Conservation (phyloP, 345 rosid species). For the Mercurialis annua region DNA sequence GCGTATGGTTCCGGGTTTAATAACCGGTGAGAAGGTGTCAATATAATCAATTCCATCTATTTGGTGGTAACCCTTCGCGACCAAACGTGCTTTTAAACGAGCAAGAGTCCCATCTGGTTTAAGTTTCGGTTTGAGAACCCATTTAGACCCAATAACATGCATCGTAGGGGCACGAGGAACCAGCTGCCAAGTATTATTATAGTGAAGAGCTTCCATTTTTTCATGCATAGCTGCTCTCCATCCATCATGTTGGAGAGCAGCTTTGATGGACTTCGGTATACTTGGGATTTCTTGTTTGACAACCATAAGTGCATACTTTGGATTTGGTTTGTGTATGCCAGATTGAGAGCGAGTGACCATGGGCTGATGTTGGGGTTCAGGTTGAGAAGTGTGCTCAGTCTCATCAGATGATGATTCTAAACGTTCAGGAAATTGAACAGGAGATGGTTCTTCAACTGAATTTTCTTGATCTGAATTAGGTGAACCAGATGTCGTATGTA, state of each 20-base stretch:
- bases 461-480: neutral
- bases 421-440: neutral
- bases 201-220: too few relatives aligned
- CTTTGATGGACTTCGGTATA: neutral
- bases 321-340: neutral
- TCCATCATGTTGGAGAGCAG: neutral
- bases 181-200: neutral
- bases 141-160: neutral
- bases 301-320: neutral
- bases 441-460: neutral
- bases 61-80: neutral
- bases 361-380: neutral
- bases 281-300: neutral
- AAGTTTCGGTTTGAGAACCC: too few relatives aligned
- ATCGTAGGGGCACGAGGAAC: neutral
- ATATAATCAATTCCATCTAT: neutral
- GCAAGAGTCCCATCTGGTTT: neutral
- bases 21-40: neutral
- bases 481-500: neutral
- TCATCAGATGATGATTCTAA: neutral
- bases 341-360: neutral
- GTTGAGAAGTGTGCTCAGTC: neutral
- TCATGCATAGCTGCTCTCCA: neutral
- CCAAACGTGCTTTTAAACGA: neutral
- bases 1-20: neutral